Base-by-base conservation (phyloP, 2,329 filamentous ascomycete species). In the Tolypocladium tropicale region DNA sequence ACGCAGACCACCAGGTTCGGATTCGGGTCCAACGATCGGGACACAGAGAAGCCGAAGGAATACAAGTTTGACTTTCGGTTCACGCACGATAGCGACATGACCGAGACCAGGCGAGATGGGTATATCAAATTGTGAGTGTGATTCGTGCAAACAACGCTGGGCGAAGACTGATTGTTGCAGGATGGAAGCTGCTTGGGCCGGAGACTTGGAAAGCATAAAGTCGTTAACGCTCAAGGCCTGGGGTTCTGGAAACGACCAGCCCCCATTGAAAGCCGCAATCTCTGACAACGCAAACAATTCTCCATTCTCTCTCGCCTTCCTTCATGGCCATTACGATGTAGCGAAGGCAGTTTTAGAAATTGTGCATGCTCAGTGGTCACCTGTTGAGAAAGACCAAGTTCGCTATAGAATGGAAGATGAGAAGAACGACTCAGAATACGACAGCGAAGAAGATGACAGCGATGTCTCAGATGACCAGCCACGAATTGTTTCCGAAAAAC, bases 171-270 rank as follows among this genome's bases (percentile, higher is more conserved):
- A 60, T 52, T 32, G 28, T 33, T 23, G 18, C 55, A 83, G 80
- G 9, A 88, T 89, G 66, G 83, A 93, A 64, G 88, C 88, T 37
- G 83, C 83, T 5, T 94, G 88, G 88, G 63, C 63, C 5, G 86
- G 85, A n/a, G 81, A 94, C 61, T 60, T 87, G 1, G 74, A 81
- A 1, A 82, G 74, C 3, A 82, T 93, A 68, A 89, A 88, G 64
- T 68, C 72, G 16, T 72, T 89, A 39, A 88, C 85, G 1, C 70
- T 89, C 23, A 71, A 76, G 12, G 71, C 79, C 2, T 88, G 84
- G 81, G 77, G 80, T 14, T 65, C 74, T 5, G 72, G 78, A 6
- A 70, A 77, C 6, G 70, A 78, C 5, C 75, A 84, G 54, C 70
- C 77, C 0, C 86, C 88, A 0, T 74, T 94, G 46, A 78, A 83